Percentiles rank a stretch among this genome's conserved stretches.
These are phyloP conservation scores for Fusarium nodosum DNA, from an alignment of 2,329 filamentous ascomycete species.

Conservation along the genomic window DNA sequence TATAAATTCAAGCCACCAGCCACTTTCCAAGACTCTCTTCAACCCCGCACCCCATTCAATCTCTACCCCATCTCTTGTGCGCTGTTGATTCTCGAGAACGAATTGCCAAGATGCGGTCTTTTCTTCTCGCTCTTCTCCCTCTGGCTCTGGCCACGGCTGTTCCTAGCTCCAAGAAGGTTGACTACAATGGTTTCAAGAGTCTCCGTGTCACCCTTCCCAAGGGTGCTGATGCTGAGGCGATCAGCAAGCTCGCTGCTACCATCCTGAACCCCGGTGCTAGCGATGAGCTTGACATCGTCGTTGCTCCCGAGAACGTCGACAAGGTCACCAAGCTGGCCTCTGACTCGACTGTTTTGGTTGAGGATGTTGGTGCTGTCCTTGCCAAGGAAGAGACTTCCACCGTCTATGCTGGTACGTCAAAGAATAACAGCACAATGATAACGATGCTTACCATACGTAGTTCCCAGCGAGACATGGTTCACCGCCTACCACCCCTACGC, in stretches of 20 bases:
- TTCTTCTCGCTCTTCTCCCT: slow-evolving; percentile 29
- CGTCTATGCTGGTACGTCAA: slow-evolving; percentile 27
- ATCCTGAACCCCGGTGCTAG: slow-evolving; percentile 34
- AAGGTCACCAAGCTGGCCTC: slow-evolving; percentile 31
- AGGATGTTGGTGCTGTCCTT: slow-evolving; percentile 37
- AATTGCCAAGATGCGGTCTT: slow-evolving; percentile 26
- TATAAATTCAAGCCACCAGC: slow-evolving; percentile 15
- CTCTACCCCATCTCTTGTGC: slow-evolving; percentile 5
- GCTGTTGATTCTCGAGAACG: neutral
- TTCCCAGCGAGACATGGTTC: slow-evolving; percentile 37
- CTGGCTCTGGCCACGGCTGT: slow-evolving; percentile 30
- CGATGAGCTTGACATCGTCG: slow-evolving; percentile 33
- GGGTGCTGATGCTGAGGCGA: slow-evolving; percentile 14
- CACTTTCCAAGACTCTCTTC: neutral
- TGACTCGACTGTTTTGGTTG: slow-evolving; percentile 32
- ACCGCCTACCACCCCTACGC: slow-evolving; percentile 37
- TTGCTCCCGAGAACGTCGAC: slow-evolving; percentile 36
- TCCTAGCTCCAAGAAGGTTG: slow-evolving; percentile 36
- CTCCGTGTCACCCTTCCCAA: slow-evolving; percentile 36
- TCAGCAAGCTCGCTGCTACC: slow-evolving; percentile 37
- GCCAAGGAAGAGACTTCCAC: slow-evolving; percentile 26
- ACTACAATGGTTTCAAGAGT: slow-evolving; percentile 42
- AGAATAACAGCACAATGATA: accelerated
- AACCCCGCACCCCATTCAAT: slow-evolving; percentile 19
- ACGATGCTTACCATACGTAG: neutral